Evolutionary conservation across 192 early-diverging fungal genomes (phyloP), one percentile per base, ranked within the genome.

Genomic region (Spinellus fusiger): DNA sequence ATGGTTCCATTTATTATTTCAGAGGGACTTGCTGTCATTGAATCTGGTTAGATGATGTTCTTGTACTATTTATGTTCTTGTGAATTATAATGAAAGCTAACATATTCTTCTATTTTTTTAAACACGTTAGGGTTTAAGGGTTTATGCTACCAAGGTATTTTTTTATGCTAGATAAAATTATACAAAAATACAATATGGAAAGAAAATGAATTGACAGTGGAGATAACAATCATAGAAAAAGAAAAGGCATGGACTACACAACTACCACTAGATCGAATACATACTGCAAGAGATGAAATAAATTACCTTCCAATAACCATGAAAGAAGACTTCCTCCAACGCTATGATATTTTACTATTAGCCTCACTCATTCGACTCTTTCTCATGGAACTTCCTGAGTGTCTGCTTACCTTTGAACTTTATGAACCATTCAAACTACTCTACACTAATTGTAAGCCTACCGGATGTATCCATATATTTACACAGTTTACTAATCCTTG

Each of bases 361-460:
- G 79, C 83, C 25, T 84, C 80, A 16, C 68, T 82, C 4, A 62
- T 91, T 35, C 79, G 84, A 10, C 66, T 91, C 15, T 91, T 89
- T 59, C 73, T 91, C 18, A 66, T 86, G 64, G 89, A 91, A 63
- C 70, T 91, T 2, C 89, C 89, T 15, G 80, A 79, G 56, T 86
- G 84, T 20, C 51, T 91, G 28, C 73, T 85, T 15, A 87, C 87
- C 3, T 83, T 81, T 61, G 86, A 87, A 59, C 76, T 89, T 27
- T 88, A 91, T 40, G 89, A 86, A 6, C 78, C 87, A 3, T 73
- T 84, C 49, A 84, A 85, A 58, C 69, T 86, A 15, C 66, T 89
- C 32, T 91, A 91, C 57, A 71, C 79, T 20, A 77, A 65, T 35
- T 69, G 81, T 83, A 80, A 79, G n/a, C 6, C 1, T 20, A 46